Evolutionary conservation across 768 basidiomycete species (phyloP).

Genomic region (Lentinula guzmanii): DNA sequence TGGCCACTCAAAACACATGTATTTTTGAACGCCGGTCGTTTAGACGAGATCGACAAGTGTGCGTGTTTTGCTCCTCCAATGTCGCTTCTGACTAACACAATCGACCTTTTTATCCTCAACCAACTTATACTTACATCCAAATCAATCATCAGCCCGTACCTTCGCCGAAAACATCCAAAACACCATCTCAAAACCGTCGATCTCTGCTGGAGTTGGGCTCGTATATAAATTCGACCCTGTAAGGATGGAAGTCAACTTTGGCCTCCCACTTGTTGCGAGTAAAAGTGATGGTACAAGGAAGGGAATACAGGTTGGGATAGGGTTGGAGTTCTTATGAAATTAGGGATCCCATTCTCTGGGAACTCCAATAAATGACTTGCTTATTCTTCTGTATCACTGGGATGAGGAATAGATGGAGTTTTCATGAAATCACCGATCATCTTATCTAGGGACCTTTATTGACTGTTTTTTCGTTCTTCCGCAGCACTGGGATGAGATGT

Average conservation of each 20-base stretch:
- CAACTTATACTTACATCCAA: no score
- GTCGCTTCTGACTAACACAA: conserved; percentile 7
- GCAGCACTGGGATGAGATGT: no score
- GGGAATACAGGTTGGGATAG: conserved; percentile 64
- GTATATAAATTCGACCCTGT: conserved; percentile 80
- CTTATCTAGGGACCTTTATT: no score
- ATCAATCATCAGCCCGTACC: conserved; percentile 22
- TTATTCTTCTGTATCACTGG: no score
- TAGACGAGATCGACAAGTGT: conserved; percentile 60
- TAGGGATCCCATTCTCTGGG: no score
- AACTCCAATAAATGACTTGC: no score
- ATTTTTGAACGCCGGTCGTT: conserved; percentile 77
- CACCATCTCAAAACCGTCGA: conserved; percentile 50
- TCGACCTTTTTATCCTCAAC: background rate
- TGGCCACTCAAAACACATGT: conserved; percentile 83
- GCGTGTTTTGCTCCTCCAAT: conserved; percentile 15
- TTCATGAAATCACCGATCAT: no score
- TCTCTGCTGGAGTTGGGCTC: conserved; percentile 78
- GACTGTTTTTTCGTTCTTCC: no score
- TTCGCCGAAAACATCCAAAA: conserved; percentile 32
- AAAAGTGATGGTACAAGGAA: conserved; percentile 47
- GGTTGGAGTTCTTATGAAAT: conserved; percentile 54
- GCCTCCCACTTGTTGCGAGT: conserved; percentile 70
- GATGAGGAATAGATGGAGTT: no score
- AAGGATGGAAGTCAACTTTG: conserved; percentile 85